phyloP scores from a whole-genome alignment of 1,284 basidiomycete species.

The Takashimella koratensis region DNA sequence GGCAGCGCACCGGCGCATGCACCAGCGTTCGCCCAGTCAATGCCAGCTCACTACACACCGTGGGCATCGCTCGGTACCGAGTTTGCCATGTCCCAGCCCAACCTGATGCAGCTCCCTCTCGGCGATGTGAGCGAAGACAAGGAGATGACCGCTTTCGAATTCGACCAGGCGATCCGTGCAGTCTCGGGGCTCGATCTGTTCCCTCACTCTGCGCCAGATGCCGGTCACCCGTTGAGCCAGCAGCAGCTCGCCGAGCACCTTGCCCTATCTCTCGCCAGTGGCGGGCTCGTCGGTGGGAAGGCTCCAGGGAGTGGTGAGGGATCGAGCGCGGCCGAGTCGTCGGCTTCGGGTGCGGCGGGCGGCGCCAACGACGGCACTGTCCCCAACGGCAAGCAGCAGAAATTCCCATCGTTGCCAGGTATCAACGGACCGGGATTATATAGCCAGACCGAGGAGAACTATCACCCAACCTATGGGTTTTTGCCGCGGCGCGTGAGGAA shows the following conservation, averaged over 20 bases:
- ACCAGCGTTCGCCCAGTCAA: constrained; percentile 18
- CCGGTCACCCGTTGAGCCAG: constrained; percentile 5
- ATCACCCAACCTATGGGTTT: constrained; percentile 55
- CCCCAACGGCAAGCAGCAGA: constrained; percentile 1
- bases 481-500: constrained; percentile 75
- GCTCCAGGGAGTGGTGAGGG: neutral
- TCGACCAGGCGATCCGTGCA: constrained; percentile 20
- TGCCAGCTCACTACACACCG: constrained; percentile 20
- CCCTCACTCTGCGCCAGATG: constrained; percentile 10
- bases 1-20: neutral
- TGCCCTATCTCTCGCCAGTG: neutral
- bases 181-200: constrained; percentile 23
- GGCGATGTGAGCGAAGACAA: neutral
- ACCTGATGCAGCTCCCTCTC: neutral
- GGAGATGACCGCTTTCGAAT: constrained; percentile 7
- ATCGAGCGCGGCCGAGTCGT: neutral
- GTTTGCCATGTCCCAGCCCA: constrained; percentile 22
- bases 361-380: neutral
- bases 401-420: constrained; percentile 35
- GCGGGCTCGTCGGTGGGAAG: neutral
- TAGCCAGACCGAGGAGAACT: constrained; percentile 44
- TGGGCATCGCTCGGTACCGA: constrained; percentile 15
- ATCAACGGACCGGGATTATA: constrained; percentile 47
- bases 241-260: constrained; percentile 6
- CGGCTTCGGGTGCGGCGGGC: neutral